Base-by-base conservation (phyloP, 192 early-diverging fungal genomes). In the Backusella liffmaniae region DNA sequence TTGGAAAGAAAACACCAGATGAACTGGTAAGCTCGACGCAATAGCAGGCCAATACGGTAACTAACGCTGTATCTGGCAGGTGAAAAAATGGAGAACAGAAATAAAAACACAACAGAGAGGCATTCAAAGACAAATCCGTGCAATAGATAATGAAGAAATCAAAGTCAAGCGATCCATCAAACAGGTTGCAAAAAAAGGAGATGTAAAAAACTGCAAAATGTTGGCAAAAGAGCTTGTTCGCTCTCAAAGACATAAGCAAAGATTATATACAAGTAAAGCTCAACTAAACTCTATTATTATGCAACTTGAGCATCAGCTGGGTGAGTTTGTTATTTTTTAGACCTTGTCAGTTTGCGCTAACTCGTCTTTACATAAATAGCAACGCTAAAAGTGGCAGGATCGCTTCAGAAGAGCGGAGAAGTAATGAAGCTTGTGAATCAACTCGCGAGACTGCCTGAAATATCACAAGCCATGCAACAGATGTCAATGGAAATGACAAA, bases 401-500 rank as follows among this genome's bases (percentile, higher is more conserved):
- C 88, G 0, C 77, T 99, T 70, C 89, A 96, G 76, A 95, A 96
- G 85, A 93, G 90, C 66, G 93, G 93, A 4, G 90, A 94, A 75
- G 88, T 98, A 23, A 98, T 99, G 98, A 90, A 92, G 53, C 76
- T 92, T 37, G 95, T 99, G 39, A 98, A 99, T 82, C 86, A 85
- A 74, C 82, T 99, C 16, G 88, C 96, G 76, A 91, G 91, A 75
- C 79, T 99, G 44, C 96, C 96, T 34, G 90, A 96, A 84, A 89
- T 99, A 42, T 89, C 92, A 62, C 75, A 86, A 30, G 87, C 90
- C 15, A 93, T 99, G 91, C 92, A 93, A 78, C 95, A 98, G 86
- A 92, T 99, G 92, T 91, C 92, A 10, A 91, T 84, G 86, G 98
- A 99, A 82, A 97, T 99, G 98, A 96, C 94, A 84, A 97, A 93